Evolutionary conservation across 2,329 filamentous ascomycete species (phyloP), one percentile per base, ranked within the genome.

Genomic region (Pseudogymnoascus pannorum): DNA sequence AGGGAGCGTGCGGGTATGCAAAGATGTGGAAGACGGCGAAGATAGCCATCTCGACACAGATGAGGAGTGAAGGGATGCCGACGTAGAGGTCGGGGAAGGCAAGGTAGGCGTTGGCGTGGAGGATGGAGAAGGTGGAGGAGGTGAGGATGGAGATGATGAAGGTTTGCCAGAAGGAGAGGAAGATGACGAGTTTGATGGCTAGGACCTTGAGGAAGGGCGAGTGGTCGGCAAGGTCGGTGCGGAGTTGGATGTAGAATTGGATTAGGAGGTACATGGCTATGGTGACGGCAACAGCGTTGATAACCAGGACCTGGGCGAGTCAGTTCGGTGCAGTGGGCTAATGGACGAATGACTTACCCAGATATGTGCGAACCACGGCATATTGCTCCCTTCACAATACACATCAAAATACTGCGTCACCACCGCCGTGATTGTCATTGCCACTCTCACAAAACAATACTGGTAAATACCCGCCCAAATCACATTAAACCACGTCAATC

Each of bases 181-280:
- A 96, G 69, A 96, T 91, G 70, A 95, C 91, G 26, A 95, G 81
- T 75, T 96, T 96, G 75, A 96, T 94, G 69, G 90, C 88, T 18
- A 91, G 71, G 24, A 96, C 86, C 74, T 96, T 96, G 66, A 93
- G 74, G 66, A 93, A 88, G 0, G 91, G 88, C 16, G 77, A 80
- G 70, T 95, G 84, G 60, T 87, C 81, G 6, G 81, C 79, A 24
- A 96, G 79, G 62, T 89, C 83, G 1, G 79, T 75, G 65, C 84
- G 86, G 51, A 94, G 78, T 73, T 95, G 90, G 29, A 89, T 73
- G 73, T 96, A 96, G 73, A 94, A 94, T 68, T 96, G 91, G 65
- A 95, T 86, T 44, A 96, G 75, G 72, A 88, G 92, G 76, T 89
- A 94, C 89, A 96, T 95, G 63, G 92, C 91, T 62, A 95, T 82